Evolutionary conservation across 192 early-diverging fungal genomes (phyloP), one percentile per base, ranked within the genome.

Genomic region (Rhizophagus clarus): DNA sequence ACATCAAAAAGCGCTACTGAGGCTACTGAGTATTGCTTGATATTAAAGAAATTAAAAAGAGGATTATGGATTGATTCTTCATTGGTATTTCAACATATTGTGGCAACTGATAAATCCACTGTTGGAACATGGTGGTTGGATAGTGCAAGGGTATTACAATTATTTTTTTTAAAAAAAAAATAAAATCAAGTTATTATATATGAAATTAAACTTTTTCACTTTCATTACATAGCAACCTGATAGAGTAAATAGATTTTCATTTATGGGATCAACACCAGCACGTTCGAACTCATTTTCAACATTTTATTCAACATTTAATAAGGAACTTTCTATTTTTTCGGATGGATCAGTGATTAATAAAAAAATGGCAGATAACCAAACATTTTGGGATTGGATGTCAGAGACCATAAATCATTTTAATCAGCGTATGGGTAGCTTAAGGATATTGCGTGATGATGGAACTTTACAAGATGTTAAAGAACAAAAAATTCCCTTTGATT

Each of bases 321-420:
- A 37, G 24, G 31, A 20, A 68, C 47, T 9, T 60, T 51, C 34
- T 22, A 62, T 49, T 22, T 79, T 42, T 26, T 71, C 77, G 9
- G 42, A 79, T 37, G 68, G 68, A 26, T 62, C 4, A n/a, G 17
- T 71, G 2, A 72, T 51, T 24, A 40, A 37, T 17, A 80, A 73
- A 69, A 47, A 31, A 9, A 12, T 79, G 2, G 4, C n/a, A 29
- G 67, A 61, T 34, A 20, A 47, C 28, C 60, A 77, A 26, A 89
- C 89, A 45, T 95, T 94, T 72, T 95, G 90, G 90, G 89, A 89
- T 42, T 92, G 89, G 88, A 84, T 93, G 72, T 92, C 92, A 29
- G 29, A 73, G 0, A 61, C 82, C 0, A 87, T 87, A 73, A 79
- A 80, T 14, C 56, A 66, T 6, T 81, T 85, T 81, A 76, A 80